A percentile compares a stretch with the other conserved stretches of the same genome.
Conservation (phyloP, 495 filamentous ascomycete species). For the Hyaloscypha finlandica region DNA sequence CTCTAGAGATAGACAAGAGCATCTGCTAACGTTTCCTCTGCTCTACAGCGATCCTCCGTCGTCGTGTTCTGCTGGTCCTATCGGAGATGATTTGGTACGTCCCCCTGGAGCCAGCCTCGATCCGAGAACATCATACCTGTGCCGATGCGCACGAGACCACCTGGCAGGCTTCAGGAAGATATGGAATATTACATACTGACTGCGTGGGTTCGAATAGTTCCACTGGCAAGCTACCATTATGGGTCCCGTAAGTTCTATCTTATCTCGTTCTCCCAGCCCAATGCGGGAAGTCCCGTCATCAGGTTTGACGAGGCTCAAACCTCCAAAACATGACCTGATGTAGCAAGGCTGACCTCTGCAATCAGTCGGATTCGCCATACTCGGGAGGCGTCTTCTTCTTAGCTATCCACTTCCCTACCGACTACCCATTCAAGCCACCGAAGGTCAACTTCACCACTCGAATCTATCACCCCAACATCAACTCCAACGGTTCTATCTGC, state of each 20-base stretch:
- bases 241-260: conserved; percentile 81
- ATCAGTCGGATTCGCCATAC: conserved; percentile 86
- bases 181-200: conserved; percentile 26
- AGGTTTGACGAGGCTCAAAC: conserved; percentile 16
- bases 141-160: conserved; percentile 23
- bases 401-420: conserved; percentile 97
- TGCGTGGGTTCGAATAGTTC: conserved; percentile 61
- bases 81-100: conserved; percentile 96
- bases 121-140: conserved; percentile 4
- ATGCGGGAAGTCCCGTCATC: conserved; percentile 20
- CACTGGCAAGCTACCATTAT: conserved; percentile 99
- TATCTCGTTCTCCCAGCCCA: conserved; percentile 23
- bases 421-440: conserved; percentile 99
- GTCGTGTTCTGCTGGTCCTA: conserved; percentile 95
- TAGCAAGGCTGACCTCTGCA: conserved; percentile 35
- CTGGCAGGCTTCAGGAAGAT: conserved; percentile 8
- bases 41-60: conserved; percentile 87
- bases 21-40: conserved; percentile 42
- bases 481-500: conserved; percentile 99
- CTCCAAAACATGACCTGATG: conserved; percentile 20
- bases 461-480: conserved; percentile 99
- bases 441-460: conserved; percentile 99
- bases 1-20: conserved; percentile 6
- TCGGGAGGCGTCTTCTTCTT: conserved; percentile 98
- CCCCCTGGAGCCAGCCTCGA: conserved; percentile 14